Base-by-base conservation (phyloP, 208 protist genomes). In the Leishmania major region DNA sequence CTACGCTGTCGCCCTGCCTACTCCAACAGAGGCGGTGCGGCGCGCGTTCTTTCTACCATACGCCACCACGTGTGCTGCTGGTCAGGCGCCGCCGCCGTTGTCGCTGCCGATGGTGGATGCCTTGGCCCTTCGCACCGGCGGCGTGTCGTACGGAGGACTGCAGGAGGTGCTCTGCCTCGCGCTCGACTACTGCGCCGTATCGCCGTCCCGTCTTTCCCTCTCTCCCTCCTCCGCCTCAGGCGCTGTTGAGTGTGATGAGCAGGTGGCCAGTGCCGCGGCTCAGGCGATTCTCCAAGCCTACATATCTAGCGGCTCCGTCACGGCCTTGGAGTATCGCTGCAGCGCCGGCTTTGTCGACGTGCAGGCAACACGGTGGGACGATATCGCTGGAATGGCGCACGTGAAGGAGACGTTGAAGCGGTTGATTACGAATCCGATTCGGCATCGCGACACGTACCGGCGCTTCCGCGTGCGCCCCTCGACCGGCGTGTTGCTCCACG, bases 401-500 rank as follows among this genome's bases (percentile, higher is more conserved):
- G 86, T 91, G 15, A 97, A 97, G 80, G 55, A 78, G 47, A 77
- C 82, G 35, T 80, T 97, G 62, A 84, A 90, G 71, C 72, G 86
- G 11, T 74, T 95, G 74, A 75, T 95, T 28, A 80, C 89, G 47
- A 82, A 85, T 19, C 92, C 92, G 0, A 69, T 96, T 40, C 83
- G 76, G 19, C 77, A 82, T 60, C 80, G 79, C 37, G 67, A 55
- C 53, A 25, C n/a, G 45, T 87, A 90, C 73, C 51, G 45, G 22
- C 83, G 77, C 47, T 89, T 86, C 74, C 75, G 81, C 49, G 90
- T 97, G 22, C 87, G 85, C n/a, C 97, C 97, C 11, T 96, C 96
- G 2, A 98, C 94, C 1, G 97, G 96, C 17, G 77, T 99, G 7
- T 84, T 99, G 6, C 92, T 99, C 19, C 87, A 95, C 82, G 96